Conservation (phyloP, 1,139 yeast species). For the Suhomyces coccinellae region DNA sequence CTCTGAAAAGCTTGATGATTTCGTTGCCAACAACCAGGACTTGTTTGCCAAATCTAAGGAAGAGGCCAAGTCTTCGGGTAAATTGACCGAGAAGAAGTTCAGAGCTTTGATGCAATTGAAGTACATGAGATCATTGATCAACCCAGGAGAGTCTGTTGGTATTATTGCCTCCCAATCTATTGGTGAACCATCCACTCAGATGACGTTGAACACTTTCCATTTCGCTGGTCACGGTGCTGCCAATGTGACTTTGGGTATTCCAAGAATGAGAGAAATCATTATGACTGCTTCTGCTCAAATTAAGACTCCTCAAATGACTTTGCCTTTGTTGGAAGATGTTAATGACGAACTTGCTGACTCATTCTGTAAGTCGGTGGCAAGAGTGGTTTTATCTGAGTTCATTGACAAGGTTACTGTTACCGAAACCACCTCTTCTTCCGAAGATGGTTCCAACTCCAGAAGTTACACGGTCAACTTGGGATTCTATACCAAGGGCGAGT, state of each 20-base stretch:
- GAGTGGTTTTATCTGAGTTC: constrained; percentile 82
- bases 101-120: constrained; percentile 96
- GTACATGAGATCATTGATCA: constrained; percentile 91
- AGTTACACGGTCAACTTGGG: constrained; percentile 72
- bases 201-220: constrained; percentile 99
- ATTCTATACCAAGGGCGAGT: constrained; percentile 77
- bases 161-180: constrained; percentile 97
- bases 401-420: constrained; percentile 83
- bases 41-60: constrained; percentile 56
- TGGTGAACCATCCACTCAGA: constrained; percentile 99
- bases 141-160: constrained; percentile 99
- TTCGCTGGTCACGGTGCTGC: constrained; percentile 99
- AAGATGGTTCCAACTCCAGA: constrained; percentile 58
- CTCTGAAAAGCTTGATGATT: constrained; percentile 74
- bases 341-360: constrained; percentile 85
- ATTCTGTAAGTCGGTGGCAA: constrained; percentile 88
- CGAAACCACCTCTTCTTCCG: constrained; percentile 72
- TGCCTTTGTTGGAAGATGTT: constrained; percentile 80
- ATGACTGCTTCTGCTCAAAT: constrained; percentile 97
- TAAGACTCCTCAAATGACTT: constrained; percentile 97
- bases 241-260: constrained; percentile 98
- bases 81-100: constrained; percentile 81
- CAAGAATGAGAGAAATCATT: constrained; percentile 99
- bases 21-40: constrained; percentile 54
- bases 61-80: constrained; percentile 46